A percentile compares a stretch with the other conserved stretches of the same genome.
Evolutionary conservation across 2,329 filamentous ascomycete species (phyloP).

Genomic region (Xenosphaeropsis pyriputrescens): DNA sequence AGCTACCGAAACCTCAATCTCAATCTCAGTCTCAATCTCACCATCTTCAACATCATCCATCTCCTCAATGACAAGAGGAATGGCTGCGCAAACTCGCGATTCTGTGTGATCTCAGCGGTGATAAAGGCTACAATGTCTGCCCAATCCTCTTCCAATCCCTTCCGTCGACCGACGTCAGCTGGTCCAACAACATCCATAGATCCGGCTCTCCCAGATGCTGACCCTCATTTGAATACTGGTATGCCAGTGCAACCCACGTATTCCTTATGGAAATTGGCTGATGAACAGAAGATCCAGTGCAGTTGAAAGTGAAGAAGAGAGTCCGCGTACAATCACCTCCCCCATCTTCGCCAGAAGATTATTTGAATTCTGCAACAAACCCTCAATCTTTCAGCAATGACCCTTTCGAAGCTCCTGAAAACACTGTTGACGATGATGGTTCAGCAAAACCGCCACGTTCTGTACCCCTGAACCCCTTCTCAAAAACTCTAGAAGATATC

Average conservation of each 20-base stretch:
- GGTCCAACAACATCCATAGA: constrained; percentile 4
- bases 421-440: constrained; percentile 5
- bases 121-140: constrained; percentile 3
- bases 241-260: not conserved
- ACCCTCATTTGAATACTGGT: not conserved
- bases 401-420: constrained; percentile 17
- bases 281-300: constrained; percentile 1
- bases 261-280: not conserved
- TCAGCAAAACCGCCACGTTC: constrained; percentile 6
- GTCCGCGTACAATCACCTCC: constrained; percentile 53
- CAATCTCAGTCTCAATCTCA: not conserved
- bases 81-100: too few species aligned
- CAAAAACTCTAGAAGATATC: constrained; percentile 36
- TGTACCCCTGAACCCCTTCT: constrained; percentile 37
- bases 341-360: constrained; percentile 26
- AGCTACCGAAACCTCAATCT: not conserved
- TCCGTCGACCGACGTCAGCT: constrained; percentile 13
- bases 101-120: too few species aligned
- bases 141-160: constrained; percentile 18
- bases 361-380: constrained; percentile 7
- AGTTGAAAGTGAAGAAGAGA: constrained; percentile 44
- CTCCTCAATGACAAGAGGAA: constrained; percentile 10
- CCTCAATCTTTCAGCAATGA: constrained; percentile 17
- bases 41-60: not conserved
- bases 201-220: not conserved